Base-by-base conservation (phyloP, 257 asterid species). In the Gynochthodes officinalis region DNA sequence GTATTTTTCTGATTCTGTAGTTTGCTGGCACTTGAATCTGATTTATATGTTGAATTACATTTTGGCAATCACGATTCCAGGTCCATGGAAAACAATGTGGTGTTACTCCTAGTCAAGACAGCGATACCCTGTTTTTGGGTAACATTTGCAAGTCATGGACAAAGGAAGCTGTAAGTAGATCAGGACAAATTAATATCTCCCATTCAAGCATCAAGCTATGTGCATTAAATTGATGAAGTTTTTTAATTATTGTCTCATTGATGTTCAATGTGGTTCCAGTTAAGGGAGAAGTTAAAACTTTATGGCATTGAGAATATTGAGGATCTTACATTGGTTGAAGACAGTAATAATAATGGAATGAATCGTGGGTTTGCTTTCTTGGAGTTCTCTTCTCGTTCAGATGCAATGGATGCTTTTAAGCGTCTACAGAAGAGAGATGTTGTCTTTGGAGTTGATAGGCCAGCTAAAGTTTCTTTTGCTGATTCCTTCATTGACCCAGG, bases 401-500 rank as follows among this genome's bases (percentile, higher is more conserved):
- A 95, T 65, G 98, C 99, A 66, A 95, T 95, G 98, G 98, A 89
- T 83, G 94, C 97, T 84, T 95, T 86, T 90, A 95, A 90, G 86
- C 96, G 89, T 78, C 86, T 95, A n/a, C 99, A 95, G 82, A 95
- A 85, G 87, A 87, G 96, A 83, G 96, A 90, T 85, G 82, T 95
- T 71, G 23, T 75, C 65, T 92, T 95, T 88, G 99, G 99, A 82
- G 86, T 87, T 64, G 97, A 91, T 79, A 86, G 96, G 85, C 96
- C 95, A 39, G 99, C 97, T 54, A 95, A 95, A 86, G 96, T 95
- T 80, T 90, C 99, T 60, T 92, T 95, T 83, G 99, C 99, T 35
- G 99, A 95, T 82, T 92, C 99, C 71, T 90, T 92, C 81, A 84
- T 90, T 70, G 99, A 95, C 79, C 99, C 99, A 43, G 98, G 98